Evolutionary conservation across 2,329 filamentous ascomycete genomes (phyloP).

Genomic region (Monosporascus sp.): DNA sequence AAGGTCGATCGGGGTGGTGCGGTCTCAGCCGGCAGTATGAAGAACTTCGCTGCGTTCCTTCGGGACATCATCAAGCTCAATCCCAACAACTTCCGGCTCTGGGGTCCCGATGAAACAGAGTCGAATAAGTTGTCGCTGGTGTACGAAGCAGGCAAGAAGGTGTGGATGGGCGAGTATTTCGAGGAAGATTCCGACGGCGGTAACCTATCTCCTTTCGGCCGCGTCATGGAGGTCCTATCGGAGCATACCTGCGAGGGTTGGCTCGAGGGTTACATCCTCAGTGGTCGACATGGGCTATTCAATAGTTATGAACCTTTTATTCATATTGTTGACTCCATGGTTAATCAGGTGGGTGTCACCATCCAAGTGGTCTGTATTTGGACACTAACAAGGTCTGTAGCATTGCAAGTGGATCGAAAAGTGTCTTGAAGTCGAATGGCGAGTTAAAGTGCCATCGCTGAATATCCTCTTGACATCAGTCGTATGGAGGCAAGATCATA

Average conservation of each 20-base stretch:
- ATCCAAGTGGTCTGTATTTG: neutral
- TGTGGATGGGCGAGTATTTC: constrained; percentile 75
- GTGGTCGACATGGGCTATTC: constrained; percentile 68
- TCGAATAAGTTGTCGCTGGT: constrained; percentile 72
- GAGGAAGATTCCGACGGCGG: constrained; percentile 71
- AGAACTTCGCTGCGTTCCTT: constrained; percentile 62
- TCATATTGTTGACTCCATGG: constrained; percentile 80
- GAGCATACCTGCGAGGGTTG: constrained; percentile 77
- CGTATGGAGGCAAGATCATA: constrained; percentile 79
- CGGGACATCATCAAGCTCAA: constrained; percentile 64
- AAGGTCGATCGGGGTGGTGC: constrained; percentile 56
- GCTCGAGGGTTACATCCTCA: constrained; percentile 74
- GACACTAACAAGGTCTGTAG: constrained; percentile 23
- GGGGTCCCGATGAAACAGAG: constrained; percentile 76
- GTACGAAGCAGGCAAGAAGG: constrained; percentile 71
- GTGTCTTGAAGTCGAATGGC: constrained; percentile 74
- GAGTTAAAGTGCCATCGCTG: constrained; percentile 65
- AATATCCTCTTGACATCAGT: constrained; percentile 76
- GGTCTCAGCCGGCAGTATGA: constrained; percentile 58
- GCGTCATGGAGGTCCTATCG: constrained; percentile 81
- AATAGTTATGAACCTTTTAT: constrained; percentile 83
- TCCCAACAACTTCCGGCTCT: constrained; percentile 64
- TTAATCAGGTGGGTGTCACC: constrained; percentile 54
- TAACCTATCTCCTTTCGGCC: constrained; percentile 62
- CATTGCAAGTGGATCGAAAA: constrained; percentile 86